Evolutionary conservation across 1,139 yeast species (phyloP), one percentile per base, ranked within the genome.

Genomic region (Yamadazyma taylorii): DNA sequence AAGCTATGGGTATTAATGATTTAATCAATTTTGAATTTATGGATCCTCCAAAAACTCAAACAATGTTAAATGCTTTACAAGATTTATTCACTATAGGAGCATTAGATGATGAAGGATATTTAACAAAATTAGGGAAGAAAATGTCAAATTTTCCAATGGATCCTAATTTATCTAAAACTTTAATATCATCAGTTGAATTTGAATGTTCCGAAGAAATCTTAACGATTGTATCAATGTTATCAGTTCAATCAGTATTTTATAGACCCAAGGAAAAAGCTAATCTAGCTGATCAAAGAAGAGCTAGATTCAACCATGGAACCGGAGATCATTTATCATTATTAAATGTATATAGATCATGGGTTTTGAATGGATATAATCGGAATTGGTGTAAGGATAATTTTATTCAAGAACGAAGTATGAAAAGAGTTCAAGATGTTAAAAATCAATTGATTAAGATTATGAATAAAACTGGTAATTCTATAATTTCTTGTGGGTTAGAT

Each of bases 111-210:
- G 77, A 79, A 15, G 97, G 97, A 0, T 58, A 69, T 30, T 61
- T 94, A 40, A 92, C 97, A 0, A 55, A 66, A 3, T 62, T 85
- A 22, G 99, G 99, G 0, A 66, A 80, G 35, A 74, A 78, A 47
- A 85, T 94, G 95, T 88, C 97, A 0, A 86, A 85, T 40, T 89
- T 90, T 55, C 98, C 99, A 0, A 88, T 92, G 89, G 96, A 88
- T 42, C 98, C 99, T 0, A 78, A 87, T 5, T 65, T 94, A 43
- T 85, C 97, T 2, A 87, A 87, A 52, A 83, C 95, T 0, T 63
- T 94, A 35, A 74, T 92, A 35, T 73, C 79, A 17, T 85, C 96
- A 0, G 81, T 82, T 5, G 85, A 84, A 17, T 77, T 76, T 46
- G 77, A 74, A 13, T 92, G 98, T 48, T 74, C 94, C 0, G 90